Evolutionary conservation across 2,329 filamentous ascomycete species (phyloP).

Genomic region (Aspergillus brunneoviolaceus): DNA sequence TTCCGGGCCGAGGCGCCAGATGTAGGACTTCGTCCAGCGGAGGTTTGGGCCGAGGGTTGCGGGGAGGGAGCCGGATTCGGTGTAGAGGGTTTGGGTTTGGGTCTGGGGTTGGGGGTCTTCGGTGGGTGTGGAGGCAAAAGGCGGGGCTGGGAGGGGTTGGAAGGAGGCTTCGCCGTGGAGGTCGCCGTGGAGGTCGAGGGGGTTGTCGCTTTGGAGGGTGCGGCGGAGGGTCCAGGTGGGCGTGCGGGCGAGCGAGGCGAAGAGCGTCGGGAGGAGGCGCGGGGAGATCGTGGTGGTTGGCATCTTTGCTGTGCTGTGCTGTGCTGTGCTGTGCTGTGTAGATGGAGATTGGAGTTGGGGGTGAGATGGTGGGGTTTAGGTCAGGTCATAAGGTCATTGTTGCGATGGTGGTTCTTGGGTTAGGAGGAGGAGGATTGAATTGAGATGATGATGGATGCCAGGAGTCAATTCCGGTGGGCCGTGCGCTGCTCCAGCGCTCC

Average conservation of each 20-base stretch:
- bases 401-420: too few species aligned
- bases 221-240: conserved; percentile 39
- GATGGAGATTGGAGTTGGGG: too few species aligned
- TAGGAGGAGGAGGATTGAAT: too few species aligned
- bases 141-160: conserved; percentile 19
- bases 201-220: conserved; percentile 42
- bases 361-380: background rate
- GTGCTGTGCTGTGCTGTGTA: background rate
- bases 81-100: conserved; percentile 37
- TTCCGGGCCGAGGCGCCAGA: conserved; percentile 39
- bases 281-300: conserved; percentile 10
- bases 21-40: conserved; percentile 45
- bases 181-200: conserved; percentile 42
- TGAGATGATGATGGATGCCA: too few species aligned
- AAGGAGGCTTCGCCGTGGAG: conserved; percentile 44
- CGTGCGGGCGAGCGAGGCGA: conserved; percentile 30
- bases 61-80: conserved; percentile 44
- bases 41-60: conserved; percentile 26
- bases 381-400: background rate
- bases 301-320: background rate
- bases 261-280: conserved; percentile 23
- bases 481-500: too few species aligned
- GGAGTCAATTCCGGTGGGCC: too few species aligned
- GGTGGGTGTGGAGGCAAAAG: conserved; percentile 19
- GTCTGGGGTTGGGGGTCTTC: conserved; percentile 10